These are phyloP conservation scores for barrel medic (Medicago truncatula) DNA, from an alignment of 306 rosid genomes.

Conservation along the genomic window MtrunA17r5.0-ANR NC_053046.1:6146501-6147000, in stretches of 20 bases:
- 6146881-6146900: background rate
- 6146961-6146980: background rate
- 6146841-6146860: background rate
- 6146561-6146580: too few species aligned
- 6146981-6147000: background rate
- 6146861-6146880: background rate
- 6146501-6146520: too few species aligned
- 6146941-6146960: background rate
- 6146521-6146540: too few species aligned
- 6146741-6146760: background rate
- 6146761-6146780: background rate
- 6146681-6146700: too few species aligned
- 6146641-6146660: background rate
- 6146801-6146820: background rate
- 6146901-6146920: background rate
- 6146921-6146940: background rate
- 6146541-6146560: too few species aligned
- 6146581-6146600: too few species aligned
- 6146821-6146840: background rate
- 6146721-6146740: background rate
- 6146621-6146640: background rate
- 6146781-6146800: background rate
- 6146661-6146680: background rate
- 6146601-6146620: too few species aligned
- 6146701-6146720: background rate